Percentiles rank a stretch among this genome's conserved stretches.
Evolutionary conservation across 306 rosid genomes (phyloP).

Genomic region (Casuarina equisetifolia): DNA sequence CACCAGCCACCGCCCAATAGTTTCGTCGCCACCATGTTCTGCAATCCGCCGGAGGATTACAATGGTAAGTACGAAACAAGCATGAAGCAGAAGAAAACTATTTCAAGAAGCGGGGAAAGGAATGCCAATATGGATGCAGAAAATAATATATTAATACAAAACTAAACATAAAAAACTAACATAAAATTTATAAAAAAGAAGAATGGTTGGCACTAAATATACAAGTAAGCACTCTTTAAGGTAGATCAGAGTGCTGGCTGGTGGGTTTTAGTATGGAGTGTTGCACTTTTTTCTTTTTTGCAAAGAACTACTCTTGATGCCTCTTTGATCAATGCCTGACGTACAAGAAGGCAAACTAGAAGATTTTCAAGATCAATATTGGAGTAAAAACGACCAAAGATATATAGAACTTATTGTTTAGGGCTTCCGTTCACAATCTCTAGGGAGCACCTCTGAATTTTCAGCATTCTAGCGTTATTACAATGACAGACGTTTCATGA

Average conservation of each 20-base stretch:
- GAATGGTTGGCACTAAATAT: background rate
- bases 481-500: background rate
- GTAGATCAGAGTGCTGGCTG: slow-evolving; percentile 4
- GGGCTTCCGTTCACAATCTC: background rate
- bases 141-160: background rate
- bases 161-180: background rate
- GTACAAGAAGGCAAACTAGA: background rate
- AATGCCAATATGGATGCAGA: background rate
- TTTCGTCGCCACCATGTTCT: slow-evolving; percentile 73
- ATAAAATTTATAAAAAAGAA: background rate
- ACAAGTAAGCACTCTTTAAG: background rate
- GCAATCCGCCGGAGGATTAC: slow-evolving; percentile 30
- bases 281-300: background rate
- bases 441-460: background rate
- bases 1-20: slow-evolving; percentile 40
- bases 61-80: slow-evolving; percentile 1
- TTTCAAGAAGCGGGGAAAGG: background rate
- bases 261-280: background rate
- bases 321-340: background rate
- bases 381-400: background rate
- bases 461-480: background rate
- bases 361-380: background rate
- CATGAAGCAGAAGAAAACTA: slow-evolving; percentile 2
- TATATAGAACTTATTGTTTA: background rate
- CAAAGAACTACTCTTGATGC: background rate